Percentiles rank a stretch among this genome's conserved stretches.
phyloP scores from a whole-genome alignment of 345 rosid genomes.

The Carallia pectinifolia region DNA sequence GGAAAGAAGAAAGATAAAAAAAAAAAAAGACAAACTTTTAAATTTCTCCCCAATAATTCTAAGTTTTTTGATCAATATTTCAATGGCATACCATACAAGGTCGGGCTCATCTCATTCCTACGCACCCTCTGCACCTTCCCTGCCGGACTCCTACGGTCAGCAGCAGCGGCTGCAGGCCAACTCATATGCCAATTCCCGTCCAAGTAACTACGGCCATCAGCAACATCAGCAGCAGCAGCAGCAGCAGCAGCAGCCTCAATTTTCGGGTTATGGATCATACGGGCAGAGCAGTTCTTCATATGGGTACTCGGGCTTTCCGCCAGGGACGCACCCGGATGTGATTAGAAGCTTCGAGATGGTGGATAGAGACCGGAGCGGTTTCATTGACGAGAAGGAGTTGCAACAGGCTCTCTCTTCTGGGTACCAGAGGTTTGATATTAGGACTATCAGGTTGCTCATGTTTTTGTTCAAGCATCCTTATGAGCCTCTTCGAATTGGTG shows the following conservation, averaged over 20 bases:
- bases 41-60: no score
- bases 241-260: constrained; percentile 3
- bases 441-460: constrained; percentile 58
- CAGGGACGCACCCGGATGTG: constrained; percentile 52
- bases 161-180: background rate
- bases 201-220: constrained; percentile 8
- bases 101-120: constrained; percentile 21
- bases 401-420: constrained; percentile 55
- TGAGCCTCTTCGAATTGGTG: constrained; percentile 51
- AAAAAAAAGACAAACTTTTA: no score
- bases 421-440: constrained; percentile 40
- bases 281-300: constrained; percentile 16
- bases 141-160: constrained; percentile 33
- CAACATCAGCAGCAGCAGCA: constrained; percentile 17
- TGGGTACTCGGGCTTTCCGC: constrained; percentile 35
- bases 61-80: no score
- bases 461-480: constrained; percentile 61
- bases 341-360: constrained; percentile 57
- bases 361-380: constrained; percentile 63
- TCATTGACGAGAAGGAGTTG: constrained; percentile 61
- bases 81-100: background rate
- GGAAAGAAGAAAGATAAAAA: no score
- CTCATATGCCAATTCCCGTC: background rate
- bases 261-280: constrained; percentile 10
- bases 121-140: constrained; percentile 48